Base-by-base conservation (phyloP, 2,329 filamentous ascomycete genomes). In the Exophiala mesophila region DNA sequence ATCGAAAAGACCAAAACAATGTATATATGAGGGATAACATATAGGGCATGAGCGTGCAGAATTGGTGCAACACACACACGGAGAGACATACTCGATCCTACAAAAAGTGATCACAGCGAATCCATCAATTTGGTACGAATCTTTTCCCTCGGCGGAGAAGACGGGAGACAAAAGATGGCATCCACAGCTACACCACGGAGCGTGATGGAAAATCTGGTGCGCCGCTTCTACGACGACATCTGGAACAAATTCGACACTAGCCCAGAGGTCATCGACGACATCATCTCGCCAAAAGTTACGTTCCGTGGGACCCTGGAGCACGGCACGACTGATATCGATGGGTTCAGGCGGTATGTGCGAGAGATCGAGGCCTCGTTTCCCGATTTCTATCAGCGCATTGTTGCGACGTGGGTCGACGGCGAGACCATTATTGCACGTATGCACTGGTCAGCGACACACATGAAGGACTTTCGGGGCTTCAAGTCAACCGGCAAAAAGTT, bases 161-260 rank as follows among this genome's bases (percentile, higher is more conserved):
- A n/a, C n/a, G n/a, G n/a, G n/a, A n/a, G n/a, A n/a, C n/a, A 32
- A 6, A 13, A 32, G 5, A 32, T 32, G 29, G 29, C 29, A 13
- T 7, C 29, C 13, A 13, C 29, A 13, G 5, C 29, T 5, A 16
- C 13, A 7, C 7, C 29, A 7, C 29, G 29, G n/a, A 16, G n/a
- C 5, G 29, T 16, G 29, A 32, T 32, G 29, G 17, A 32, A 13
- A 7, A 7, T 16, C 7, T 32, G n/a, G 29, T 32, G n/a, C 29
- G 29, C n/a, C 29, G 29, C 6, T 32, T 32, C 29, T 32, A 32
- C 13, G 29, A 32, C 29, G 29, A 32, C 13, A 32, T 32, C 29
- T 32, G 29, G 29, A 32, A 32, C 29, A 32, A 32, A 32, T 32
- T 32, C 29, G 29, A 32, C 29, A 13, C 17, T 13, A 13, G 29